Percentiles rank a stretch among this genome's conserved stretches.
Conservation (phyloP, 345 rosid genomes). For the Passiflora organensis region DNA sequence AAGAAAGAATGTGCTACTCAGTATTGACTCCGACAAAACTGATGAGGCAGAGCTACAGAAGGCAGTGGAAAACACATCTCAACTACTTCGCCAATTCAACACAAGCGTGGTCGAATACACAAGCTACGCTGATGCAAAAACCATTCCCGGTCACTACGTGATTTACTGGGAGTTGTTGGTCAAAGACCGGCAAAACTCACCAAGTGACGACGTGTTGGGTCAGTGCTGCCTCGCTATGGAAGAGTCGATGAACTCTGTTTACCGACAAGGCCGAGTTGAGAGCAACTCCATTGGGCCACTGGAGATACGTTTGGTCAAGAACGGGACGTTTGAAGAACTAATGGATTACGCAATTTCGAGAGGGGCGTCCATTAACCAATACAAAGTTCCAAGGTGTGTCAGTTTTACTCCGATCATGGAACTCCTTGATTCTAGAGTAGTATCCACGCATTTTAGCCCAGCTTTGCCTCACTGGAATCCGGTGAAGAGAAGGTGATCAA, state of each 20-base stretch:
- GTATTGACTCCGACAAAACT: constrained; percentile 39
- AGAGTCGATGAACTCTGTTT: constrained; percentile 36
- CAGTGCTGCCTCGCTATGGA: constrained; percentile 36
- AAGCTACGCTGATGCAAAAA: constrained; percentile 32
- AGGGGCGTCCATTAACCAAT: constrained; percentile 45
- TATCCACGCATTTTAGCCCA: constrained; percentile 34
- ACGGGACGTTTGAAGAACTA: constrained; percentile 41
- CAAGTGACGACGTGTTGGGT: constrained; percentile 16
- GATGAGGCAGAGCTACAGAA: constrained; percentile 38
- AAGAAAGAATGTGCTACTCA: constrained; percentile 36
- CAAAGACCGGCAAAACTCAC: constrained; percentile 25
- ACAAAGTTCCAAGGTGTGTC: constrained; percentile 40
- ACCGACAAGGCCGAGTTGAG: constrained; percentile 34
- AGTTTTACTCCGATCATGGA: constrained; percentile 40
- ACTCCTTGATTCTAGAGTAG: constrained; percentile 36
- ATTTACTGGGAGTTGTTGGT: constrained; percentile 37
- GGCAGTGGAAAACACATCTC: constrained; percentile 29
- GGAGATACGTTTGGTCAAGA: constrained; percentile 35
- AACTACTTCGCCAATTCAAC: constrained; percentile 19
- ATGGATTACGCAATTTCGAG: constrained; percentile 44
- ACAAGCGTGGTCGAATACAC: constrained; percentile 39
- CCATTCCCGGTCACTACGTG: constrained; percentile 42
- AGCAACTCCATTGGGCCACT: constrained; percentile 38
- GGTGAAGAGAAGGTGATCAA: constrained; percentile 26
- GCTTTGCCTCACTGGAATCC: constrained; percentile 31